Conservation (phyloP, 169 alveolate genomes). For the Cryptosporidium parvum region DNA sequence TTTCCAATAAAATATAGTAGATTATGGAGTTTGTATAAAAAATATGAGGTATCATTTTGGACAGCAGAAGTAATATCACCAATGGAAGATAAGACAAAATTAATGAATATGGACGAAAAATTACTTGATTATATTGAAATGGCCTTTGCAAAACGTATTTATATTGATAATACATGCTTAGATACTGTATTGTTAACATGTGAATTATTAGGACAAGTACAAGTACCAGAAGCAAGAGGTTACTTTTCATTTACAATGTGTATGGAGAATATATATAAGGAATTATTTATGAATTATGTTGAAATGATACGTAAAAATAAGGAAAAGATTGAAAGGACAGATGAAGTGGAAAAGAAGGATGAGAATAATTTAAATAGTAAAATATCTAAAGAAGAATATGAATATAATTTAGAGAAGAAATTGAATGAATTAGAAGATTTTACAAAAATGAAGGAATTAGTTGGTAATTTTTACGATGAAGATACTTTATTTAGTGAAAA, state of each 20-base stretch:
- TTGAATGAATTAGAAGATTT: slow-evolving; percentile 28
- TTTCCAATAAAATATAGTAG: slow-evolving; percentile 89
- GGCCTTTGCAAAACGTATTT: slow-evolving; percentile 73
- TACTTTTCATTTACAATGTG: slow-evolving; percentile 94
- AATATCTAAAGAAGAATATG: slow-evolving; percentile 8
- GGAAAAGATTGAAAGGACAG: background rate
- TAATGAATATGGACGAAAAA: slow-evolving; percentile 71
- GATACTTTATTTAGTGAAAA: slow-evolving; percentile 44
- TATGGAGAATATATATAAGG: slow-evolving; percentile 94
- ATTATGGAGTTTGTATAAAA: slow-evolving; percentile 90
- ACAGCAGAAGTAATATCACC: slow-evolving; percentile 89
- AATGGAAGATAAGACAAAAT: slow-evolving; percentile 81
- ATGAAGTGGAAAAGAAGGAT: slow-evolving; percentile 5
- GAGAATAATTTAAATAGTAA: background rate
- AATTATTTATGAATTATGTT: slow-evolving; percentile 79
- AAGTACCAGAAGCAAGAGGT: slow-evolving; percentile 94
- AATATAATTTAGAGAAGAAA: background rate
- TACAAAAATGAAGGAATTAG: slow-evolving; percentile 14
- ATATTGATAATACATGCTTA: slow-evolving; percentile 66
- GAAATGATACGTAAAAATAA: slow-evolving; percentile 76
- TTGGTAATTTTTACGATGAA: slow-evolving; percentile 7
- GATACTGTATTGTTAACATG: slow-evolving; percentile 82
- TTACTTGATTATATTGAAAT: slow-evolving; percentile 74
- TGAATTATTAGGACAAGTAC: slow-evolving; percentile 88
- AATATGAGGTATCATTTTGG: slow-evolving; percentile 89